A percentile compares a stretch with the other conserved stretches of the same genome.
Evolutionary conservation across 208 protist genomes (phyloP).

Genomic region (Porcisia hertigi): DNA sequence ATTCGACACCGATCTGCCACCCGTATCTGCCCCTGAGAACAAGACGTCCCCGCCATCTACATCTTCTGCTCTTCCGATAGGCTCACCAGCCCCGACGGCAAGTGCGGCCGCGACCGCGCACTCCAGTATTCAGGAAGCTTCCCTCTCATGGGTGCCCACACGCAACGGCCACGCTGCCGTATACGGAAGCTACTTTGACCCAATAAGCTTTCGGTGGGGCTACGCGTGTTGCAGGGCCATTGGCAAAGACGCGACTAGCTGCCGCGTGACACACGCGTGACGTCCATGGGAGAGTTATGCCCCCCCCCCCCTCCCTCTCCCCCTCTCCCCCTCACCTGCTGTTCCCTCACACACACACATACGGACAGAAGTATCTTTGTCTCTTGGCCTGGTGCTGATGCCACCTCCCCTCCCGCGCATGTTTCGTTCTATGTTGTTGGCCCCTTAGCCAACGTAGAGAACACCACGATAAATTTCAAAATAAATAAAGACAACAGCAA

Average conservation of each 20-base stretch:
- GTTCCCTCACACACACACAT: not conserved
- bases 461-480: too few relatives aligned
- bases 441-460: too few relatives aligned
- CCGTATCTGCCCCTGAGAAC: not conserved
- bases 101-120: not conserved
- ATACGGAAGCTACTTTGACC: slow-evolving; percentile 83
- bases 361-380: not conserved
- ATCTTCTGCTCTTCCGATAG: not conserved
- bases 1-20: not conserved
- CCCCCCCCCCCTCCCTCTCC: too few relatives aligned
- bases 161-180: slow-evolving; percentile 56
- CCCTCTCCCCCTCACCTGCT: too few relatives aligned
- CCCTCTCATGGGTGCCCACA: slow-evolving; percentile 27
- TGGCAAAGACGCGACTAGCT: slow-evolving; percentile 51
- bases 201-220: slow-evolving; percentile 59
- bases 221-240: slow-evolving; percentile 75
- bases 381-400: not conserved
- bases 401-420: not conserved
- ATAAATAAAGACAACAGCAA: too few relatives aligned
- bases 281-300: not conserved
- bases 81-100: not conserved
- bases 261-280: slow-evolving; percentile 9
- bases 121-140: slow-evolving; percentile 12
- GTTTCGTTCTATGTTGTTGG: not conserved
- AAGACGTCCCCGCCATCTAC: not conserved